Evolutionary conservation across 202 grass and related monocot species (phyloP).

Genomic region (Bolboschoenoplectus hybrid): DNA sequence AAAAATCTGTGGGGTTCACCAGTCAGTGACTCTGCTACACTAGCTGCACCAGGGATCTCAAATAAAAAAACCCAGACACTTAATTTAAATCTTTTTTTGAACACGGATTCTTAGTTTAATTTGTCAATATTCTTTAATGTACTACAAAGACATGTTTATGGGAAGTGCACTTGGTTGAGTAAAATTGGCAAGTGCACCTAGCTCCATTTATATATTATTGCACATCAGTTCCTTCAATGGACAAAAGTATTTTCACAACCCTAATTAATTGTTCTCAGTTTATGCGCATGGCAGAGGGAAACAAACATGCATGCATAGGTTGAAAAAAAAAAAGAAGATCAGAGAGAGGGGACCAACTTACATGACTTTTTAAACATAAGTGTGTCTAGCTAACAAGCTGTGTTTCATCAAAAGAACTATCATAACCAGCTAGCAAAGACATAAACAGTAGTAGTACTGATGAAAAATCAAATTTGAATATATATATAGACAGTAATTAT

Average conservation of each 20-base stretch:
- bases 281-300: background rate
- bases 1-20: background rate
- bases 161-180: background rate
- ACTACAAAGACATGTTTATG: background rate
- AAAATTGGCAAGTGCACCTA: background rate
- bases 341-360: constrained; percentile 10
- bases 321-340: background rate
- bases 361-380: constrained; percentile 17
- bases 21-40: background rate
- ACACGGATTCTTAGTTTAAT: background rate
- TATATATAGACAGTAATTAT: background rate
- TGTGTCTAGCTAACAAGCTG: background rate
- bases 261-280: constrained; percentile 21
- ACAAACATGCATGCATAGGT: background rate
- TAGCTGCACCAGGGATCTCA: background rate
- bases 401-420: background rate
- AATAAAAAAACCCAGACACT: background rate
- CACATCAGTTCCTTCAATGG: constrained; percentile 10
- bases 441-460: background rate
- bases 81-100: too few species aligned
- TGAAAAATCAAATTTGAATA: background rate
- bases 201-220: background rate
- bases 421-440: constrained; percentile 22
- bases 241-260: background rate
- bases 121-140: background rate